phyloP scores from a whole-genome alignment of 768 basidiomycete species.

The Suillus occidentalis region DNA sequence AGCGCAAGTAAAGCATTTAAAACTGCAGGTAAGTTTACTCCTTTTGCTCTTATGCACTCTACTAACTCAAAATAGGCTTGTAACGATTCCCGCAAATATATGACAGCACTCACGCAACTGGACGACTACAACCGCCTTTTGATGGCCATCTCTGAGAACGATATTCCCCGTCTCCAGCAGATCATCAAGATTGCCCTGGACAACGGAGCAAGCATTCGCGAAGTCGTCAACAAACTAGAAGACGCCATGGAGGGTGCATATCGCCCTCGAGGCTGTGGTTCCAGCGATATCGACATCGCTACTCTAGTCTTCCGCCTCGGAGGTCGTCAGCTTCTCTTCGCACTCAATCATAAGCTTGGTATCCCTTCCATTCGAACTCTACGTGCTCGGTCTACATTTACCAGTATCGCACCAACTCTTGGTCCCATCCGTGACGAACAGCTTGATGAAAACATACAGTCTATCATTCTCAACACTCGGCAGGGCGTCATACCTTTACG shows the following conservation, averaged over 20 bases:
- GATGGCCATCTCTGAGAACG: constrained; percentile 6
- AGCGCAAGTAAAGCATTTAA: no score
- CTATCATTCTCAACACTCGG: neutral
- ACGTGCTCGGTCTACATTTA: constrained; percentile 7
- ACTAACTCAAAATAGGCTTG: no score
- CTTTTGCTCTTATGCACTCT: no score
- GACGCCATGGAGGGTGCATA: constrained; percentile 5
- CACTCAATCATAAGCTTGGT: constrained; percentile 12
- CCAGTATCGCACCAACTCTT: constrained; percentile 11
- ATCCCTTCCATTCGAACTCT: constrained; percentile 17
- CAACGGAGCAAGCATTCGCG: constrained; percentile 7
- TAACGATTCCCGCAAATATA: no score
- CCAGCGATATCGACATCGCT: constrained; percentile 10
- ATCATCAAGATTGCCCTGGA: constrained; percentile 11
- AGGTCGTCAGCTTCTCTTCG: constrained; percentile 12
- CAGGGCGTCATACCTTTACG: neutral
- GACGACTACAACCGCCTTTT: neutral
- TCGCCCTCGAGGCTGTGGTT: neutral
- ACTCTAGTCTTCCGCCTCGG: constrained; percentile 12
- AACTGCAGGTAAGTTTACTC: no score
- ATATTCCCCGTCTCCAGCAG: constrained; percentile 10
- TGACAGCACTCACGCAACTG: no score
- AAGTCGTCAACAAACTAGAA: constrained; percentile 11
- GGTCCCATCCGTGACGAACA: neutral
- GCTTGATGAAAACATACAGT: neutral